Conservation (phyloP, 2,329 filamentous ascomycete genomes). For the Decorospora gaudefroyi region DNA sequence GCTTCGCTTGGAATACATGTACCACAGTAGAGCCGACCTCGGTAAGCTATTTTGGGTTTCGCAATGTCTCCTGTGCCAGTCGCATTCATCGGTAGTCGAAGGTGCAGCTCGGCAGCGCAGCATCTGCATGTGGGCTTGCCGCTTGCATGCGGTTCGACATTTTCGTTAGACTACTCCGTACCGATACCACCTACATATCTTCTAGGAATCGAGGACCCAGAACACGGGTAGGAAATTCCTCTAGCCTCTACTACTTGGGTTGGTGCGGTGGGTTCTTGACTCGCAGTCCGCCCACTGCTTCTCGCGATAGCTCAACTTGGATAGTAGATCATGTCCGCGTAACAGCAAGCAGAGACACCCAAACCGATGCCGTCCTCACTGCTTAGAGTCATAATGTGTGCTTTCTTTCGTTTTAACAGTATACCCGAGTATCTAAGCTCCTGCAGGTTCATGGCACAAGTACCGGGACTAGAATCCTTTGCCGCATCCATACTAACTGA, state of each 20-base stretch:
- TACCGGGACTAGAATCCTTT: conserved; percentile 14
- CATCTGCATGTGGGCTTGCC: conserved; percentile 3
- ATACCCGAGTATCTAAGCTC: conserved; percentile 7
- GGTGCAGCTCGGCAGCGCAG: conserved; percentile 6
- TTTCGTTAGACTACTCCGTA: neutral
- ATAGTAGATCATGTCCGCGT: too few relatives aligned
- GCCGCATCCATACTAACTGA: conserved; percentile 12
- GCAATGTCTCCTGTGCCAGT: neutral
- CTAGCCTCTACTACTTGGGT: conserved; percentile 3
- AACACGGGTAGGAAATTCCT: conserved; percentile 8
- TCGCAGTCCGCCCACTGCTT: too few relatives aligned
- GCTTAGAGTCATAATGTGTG: too few relatives aligned
- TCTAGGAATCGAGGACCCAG: conserved; percentile 10
- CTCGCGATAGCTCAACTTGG: too few relatives aligned
- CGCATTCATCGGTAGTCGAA: neutral
- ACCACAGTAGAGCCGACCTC: conserved; percentile 6
- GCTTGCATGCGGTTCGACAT: conserved; percentile 1
- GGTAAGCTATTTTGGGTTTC: neutral
- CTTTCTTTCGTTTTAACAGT: neutral
- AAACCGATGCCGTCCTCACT: conserved; percentile 1
- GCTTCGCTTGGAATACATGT: neutral
- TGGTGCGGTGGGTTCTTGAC: conserved; percentile 4
- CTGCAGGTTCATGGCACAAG: conserved; percentile 9
- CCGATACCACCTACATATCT: neutral
- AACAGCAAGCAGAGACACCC: neutral